Evolutionary conservation across 805 yeast genomes (phyloP), one percentile per base, ranked within the genome.

Genomic region (Ascoidea rubescens): DNA sequence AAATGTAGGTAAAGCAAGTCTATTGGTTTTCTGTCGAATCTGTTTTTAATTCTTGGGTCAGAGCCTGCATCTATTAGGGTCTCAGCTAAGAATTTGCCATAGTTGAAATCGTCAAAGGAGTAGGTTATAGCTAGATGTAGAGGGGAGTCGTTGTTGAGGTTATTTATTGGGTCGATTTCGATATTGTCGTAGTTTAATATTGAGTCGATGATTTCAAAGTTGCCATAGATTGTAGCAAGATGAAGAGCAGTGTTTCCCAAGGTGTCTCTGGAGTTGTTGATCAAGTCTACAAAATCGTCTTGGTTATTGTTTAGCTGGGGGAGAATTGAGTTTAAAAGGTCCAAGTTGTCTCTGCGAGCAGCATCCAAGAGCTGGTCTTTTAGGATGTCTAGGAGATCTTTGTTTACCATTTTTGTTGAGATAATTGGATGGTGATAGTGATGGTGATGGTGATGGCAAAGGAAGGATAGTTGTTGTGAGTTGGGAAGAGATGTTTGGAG

Each of bases 21-120:
- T 45, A 84, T 73, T 5, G 98, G 95, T 58, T 78, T 86, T 59
- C 82, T 75, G 30, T 87, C 87, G 45, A 73, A 71, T 44, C 72
- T 74, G 62, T 85, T 85, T 56, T 64, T 73, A 16, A 77, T 62
- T 50, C 75, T 58, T 31, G 95, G 87, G 66, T 90, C 93, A 1
- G 93, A 82, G 2, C 99, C 98, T 32, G 95, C 96, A 60, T 90
- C 96, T 46, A 93, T 70, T 56, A 93, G 74, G 63, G 83, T 84
- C 60, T 87, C 95, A 10, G 82, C 79, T 42, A 89, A 72, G 58
- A 82, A 87, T 30, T 73, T 69, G 0, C 96, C 96, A 65, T 84
- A 89, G 54, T 87, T 96, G 0, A 93, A 87, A 62, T 91, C 96
- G 31, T 79, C 81, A 48, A 72, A 71, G 12, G 90, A 74, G 64